Evolutionary conservation across 139 green algal species (phyloP), one percentile per base, ranked within the genome.

Genomic region (Micromonas pusilla): DNA sequence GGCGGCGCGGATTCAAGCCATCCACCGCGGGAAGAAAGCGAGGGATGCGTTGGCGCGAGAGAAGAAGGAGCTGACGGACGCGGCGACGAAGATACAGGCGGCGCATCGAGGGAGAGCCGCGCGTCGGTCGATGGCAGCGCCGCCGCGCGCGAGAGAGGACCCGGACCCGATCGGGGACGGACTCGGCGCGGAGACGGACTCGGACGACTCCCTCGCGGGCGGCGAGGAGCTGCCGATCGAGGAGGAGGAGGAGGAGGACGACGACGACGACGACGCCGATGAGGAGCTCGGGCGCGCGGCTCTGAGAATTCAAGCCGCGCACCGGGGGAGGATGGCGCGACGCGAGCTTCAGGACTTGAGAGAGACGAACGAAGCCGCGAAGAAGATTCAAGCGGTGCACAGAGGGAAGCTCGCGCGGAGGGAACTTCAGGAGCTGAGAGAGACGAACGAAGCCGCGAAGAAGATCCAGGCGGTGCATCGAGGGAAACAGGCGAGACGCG

Each of bases 401-500:
- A 23, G 70, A 16, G 70, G 70, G 20, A 31, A 33, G 13, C 3
- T 31, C 32, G 19, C 70, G 3, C 4, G 34, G 36, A 28, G 34
- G 45, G 45, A 57, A 57, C 45, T 57, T 57, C 23, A 73, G 66
- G 31, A 28, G 21, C 38, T 21, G 66, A n/a, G 4, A 25, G 66
- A 45, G 30, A 52, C 23, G 66, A 52, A 39, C 20, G 66, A 9
- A 26, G 25, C 25, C 21, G 70, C 70, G 34, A 16, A 31, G 16
- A 33, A 36, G 16, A 76, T 76, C 36, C 70, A 76, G 70, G 20
- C 36, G 3, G n/a, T 76, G 23, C 70, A 76, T 4, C 21, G 70
- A 26, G 70, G 70, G 3, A 33, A 36, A 13, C 3, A 62, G 70
- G 19, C 70, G 3, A 6, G 34, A 3, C 6, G 34, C 9, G 45